Evolutionary conservation across 1,284 basidiomycete genomes (phyloP).

Genomic region (Cryptococcus floricola): DNA sequence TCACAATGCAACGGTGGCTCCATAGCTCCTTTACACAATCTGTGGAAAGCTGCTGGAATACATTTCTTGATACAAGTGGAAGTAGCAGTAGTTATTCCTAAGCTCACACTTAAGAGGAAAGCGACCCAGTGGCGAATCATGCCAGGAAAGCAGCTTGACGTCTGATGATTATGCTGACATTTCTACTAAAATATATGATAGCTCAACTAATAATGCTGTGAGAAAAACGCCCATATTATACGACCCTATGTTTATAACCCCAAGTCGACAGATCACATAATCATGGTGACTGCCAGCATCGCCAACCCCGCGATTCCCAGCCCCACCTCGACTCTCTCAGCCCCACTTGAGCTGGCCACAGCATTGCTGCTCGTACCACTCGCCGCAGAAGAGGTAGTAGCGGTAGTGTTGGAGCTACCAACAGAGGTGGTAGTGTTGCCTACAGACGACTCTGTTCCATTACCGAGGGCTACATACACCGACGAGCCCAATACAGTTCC

Average conservation of each 20-base stretch:
- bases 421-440: not conserved
- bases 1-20: too few species aligned
- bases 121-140: too few species aligned
- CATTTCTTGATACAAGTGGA: too few species aligned
- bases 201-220: not conserved
- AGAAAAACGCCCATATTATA: not conserved
- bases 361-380: not conserved
- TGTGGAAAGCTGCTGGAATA: too few species aligned
- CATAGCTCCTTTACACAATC: too few species aligned
- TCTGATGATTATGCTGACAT: too few species aligned
- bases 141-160: too few species aligned
- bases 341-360: not conserved
- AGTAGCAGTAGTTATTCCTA: too few species aligned
- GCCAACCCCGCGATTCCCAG: not conserved
- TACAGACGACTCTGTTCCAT: not conserved
- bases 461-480: slow-evolving; percentile 1
- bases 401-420: not conserved
- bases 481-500: slow-evolving; percentile 8
- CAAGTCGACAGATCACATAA: not conserved
- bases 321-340: not conserved
- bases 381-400: not conserved
- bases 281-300: not conserved
- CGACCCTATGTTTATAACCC: not conserved
- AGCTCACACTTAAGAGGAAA: too few species aligned
- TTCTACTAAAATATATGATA: too few species aligned